Conservation (phyloP, 1,284 basidiomycete genomes). For the Papiliotrema nemorosa region DNA sequence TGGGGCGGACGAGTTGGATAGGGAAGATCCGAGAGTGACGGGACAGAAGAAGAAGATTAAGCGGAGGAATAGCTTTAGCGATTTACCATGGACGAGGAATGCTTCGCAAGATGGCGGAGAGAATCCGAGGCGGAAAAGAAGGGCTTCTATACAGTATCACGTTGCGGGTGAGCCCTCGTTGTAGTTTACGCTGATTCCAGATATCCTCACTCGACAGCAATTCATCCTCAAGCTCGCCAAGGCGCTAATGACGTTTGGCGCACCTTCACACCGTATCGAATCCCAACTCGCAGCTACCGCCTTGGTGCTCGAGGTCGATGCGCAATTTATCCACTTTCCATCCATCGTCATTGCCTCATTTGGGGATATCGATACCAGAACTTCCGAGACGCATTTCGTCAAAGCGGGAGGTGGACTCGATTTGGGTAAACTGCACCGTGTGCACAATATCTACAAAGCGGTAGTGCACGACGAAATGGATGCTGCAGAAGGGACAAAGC, state of each 20-base stretch:
- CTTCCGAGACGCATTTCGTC: constrained; percentile 68
- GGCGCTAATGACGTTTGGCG: constrained; percentile 73
- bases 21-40: constrained; percentile 31
- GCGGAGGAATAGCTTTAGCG: constrained; percentile 17
- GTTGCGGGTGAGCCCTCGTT: constrained; percentile 27
- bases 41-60: constrained; percentile 25
- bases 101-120: constrained; percentile 5
- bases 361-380: constrained; percentile 68
- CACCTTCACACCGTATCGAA: constrained; percentile 81
- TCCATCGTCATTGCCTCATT: constrained; percentile 78
- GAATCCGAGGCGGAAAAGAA: constrained; percentile 6
- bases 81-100: constrained; percentile 15
- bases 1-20: constrained; percentile 26
- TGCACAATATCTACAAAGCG: constrained; percentile 70
- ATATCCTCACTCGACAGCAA: constrained; percentile 62
- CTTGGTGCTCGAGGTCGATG: constrained; percentile 71
- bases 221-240: constrained; percentile 78
- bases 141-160: constrained; percentile 28
- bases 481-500: constrained; percentile 61
- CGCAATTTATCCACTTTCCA: constrained; percentile 77
- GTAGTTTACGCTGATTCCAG: constrained; percentile 43
- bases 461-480: constrained; percentile 72
- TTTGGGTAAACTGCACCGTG: constrained; percentile 65
- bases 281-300: constrained; percentile 74
- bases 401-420: constrained; percentile 66